These are phyloP conservation scores for Chenopodium formosanum DNA, from an alignment of 148 eudicot species.

Conservation along the genomic window DNA sequence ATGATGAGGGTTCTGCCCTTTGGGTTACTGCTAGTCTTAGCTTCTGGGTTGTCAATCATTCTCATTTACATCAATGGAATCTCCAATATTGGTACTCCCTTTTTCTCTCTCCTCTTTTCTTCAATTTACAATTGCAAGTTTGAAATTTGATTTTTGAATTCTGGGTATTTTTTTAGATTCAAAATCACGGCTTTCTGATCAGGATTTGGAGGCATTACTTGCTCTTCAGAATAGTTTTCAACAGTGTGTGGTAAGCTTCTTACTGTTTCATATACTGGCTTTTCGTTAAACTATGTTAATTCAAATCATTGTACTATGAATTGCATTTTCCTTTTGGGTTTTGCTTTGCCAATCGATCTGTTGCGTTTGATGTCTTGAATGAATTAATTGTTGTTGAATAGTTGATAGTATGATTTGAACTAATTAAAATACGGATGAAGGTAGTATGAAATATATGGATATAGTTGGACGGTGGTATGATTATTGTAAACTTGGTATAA, in stretches of 20 bases:
- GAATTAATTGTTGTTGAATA: too few relatives aligned
- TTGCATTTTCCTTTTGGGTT: background rate
- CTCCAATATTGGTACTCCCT: conserved; percentile 40
- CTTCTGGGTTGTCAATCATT: conserved; percentile 67
- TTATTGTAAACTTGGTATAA: background rate
- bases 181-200: conserved; percentile 34
- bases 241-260: conserved; percentile 76
- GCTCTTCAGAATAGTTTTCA: conserved; percentile 60
- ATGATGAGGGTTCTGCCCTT: conserved; percentile 74
- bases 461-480: background rate
- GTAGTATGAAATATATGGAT: background rate
- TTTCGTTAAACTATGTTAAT: background rate
- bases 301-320: background rate
- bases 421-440: background rate
- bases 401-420: background rate
- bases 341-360: background rate
- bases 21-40: conserved; percentile 60
- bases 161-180: conserved; percentile 40
- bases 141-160: background rate
- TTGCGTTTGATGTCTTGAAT: too few relatives aligned
- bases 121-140: background rate
- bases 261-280: background rate
- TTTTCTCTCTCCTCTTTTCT: background rate
- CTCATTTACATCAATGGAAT: conserved; percentile 64
- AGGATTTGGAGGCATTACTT: conserved; percentile 67